These are phyloP conservation scores for Monosporascus sp. DNA, from an alignment of 2,329 filamentous ascomycete genomes.

Conservation along the genomic window DNA sequence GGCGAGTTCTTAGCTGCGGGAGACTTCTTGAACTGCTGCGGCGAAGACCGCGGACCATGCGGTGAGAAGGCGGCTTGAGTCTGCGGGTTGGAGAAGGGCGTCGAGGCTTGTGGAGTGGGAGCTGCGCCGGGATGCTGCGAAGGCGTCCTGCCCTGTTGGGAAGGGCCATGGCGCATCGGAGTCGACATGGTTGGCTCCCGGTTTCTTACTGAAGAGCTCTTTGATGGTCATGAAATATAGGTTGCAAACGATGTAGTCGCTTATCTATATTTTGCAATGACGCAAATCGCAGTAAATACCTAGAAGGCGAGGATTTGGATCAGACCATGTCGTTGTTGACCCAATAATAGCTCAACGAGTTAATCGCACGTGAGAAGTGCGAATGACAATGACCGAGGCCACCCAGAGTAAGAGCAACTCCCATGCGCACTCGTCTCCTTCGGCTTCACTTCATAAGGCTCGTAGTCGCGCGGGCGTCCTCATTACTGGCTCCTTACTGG, in stretches of 20 bases:
- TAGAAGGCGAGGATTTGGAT: no score
- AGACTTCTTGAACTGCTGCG: constrained; percentile 60
- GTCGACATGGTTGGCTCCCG: constrained; percentile 24
- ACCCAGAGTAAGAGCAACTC: no score
- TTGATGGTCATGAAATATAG: neutral
- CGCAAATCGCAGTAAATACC: no score
- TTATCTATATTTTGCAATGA: no score
- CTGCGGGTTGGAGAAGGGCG: constrained; percentile 55
- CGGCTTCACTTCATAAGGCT: no score
- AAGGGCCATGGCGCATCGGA: constrained; percentile 34
- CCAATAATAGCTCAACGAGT: no score
- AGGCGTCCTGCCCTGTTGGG: constrained; percentile 46
- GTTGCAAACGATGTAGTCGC: neutral
- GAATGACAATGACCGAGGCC: no score
- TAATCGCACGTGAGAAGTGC: no score
- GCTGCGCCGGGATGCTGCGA: constrained; percentile 44
- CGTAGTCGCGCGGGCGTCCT: no score
- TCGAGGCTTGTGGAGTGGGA: constrained; percentile 62
- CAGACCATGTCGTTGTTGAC: no score
- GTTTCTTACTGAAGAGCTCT: neutral
- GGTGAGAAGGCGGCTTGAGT: constrained; percentile 56
- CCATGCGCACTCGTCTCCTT: no score
- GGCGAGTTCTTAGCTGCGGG: constrained; percentile 58
- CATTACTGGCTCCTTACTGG: no score
- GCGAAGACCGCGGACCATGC: constrained; percentile 51